Percentiles rank a stretch among this genome's conserved stretches.
Evolutionary conservation across 371 early-diverging fungal genomes (phyloP).

Genomic region (Catenaria anguillulae): DNA sequence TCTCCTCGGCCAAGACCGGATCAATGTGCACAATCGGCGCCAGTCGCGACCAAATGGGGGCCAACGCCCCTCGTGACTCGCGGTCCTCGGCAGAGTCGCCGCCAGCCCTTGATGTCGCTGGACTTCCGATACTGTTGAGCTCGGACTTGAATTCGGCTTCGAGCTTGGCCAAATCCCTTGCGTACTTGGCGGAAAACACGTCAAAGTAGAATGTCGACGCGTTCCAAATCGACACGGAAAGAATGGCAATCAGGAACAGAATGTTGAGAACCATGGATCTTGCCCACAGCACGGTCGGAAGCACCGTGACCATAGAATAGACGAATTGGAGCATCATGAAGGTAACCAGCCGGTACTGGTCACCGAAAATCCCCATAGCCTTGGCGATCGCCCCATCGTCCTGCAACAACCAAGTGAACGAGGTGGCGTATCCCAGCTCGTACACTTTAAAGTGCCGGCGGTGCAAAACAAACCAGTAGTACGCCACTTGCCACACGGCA

Average conservation of each 20-base stretch:
- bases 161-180: slow-evolving; percentile 29
- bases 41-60: too few species aligned
- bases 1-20: too few species aligned
- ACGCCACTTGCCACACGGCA: slow-evolving; percentile 47
- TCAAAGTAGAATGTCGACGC: slow-evolving; percentile 59
- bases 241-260: slow-evolving; percentile 33
- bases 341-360: slow-evolving; percentile 36
- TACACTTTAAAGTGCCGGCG: slow-evolving; percentile 44
- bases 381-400: slow-evolving; percentile 35
- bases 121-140: not conserved
- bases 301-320: slow-evolving; percentile 35
- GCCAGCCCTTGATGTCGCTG: too few species aligned
- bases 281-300: slow-evolving; percentile 29
- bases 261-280: slow-evolving; percentile 39
- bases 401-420: slow-evolving; percentile 49
- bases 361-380: slow-evolving; percentile 32
- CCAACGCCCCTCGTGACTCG: too few species aligned
- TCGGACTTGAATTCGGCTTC: slow-evolving; percentile 14
- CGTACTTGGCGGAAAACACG: slow-evolving; percentile 46
- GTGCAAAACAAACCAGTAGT: slow-evolving; percentile 46
- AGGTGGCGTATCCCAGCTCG: slow-evolving; percentile 41
- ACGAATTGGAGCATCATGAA: slow-evolving; percentile 49
- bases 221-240: slow-evolving; percentile 48
- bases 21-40: too few species aligned
- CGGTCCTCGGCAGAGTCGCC: too few species aligned